Percentiles rank a stretch among this genome's conserved stretches.
These are phyloP conservation scores for Balamuthia mandrillaris DNA, from an alignment of 208 protist genomes.

Conservation along the genomic window DNA sequence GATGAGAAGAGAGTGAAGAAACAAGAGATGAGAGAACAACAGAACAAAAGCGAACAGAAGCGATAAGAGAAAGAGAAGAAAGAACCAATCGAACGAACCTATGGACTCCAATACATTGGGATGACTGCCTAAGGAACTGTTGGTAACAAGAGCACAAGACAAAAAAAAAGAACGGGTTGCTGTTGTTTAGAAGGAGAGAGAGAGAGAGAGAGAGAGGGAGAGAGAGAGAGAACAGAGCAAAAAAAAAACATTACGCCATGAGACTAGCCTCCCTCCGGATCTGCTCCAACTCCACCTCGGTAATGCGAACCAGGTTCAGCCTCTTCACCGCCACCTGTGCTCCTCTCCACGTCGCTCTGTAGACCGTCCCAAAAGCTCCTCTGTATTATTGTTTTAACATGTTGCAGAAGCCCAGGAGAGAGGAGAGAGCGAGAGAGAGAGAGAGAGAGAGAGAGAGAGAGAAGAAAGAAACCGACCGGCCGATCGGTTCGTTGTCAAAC, in stretches of 20 bases:
- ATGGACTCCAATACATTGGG: neutral
- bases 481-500: no score
- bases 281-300: neutral
- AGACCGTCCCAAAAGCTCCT: constrained; percentile 57
- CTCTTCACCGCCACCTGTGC: neutral
- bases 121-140: neutral
- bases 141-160: no score
- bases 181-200: neutral
- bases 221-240: neutral
- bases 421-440: no score
- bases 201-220: neutral
- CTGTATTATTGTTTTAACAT: no score
- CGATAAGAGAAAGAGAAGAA: no score
- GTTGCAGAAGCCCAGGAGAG: no score
- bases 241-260: neutral
- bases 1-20: no score
- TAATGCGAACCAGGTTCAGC: neutral
- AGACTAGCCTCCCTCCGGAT: neutral
- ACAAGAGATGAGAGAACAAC: no score
- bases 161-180: neutral
- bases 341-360: constrained; percentile 50
- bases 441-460: no score
- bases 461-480: no score
- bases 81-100: neutral
- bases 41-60: no score